phyloP scores from a whole-genome alignment of 768 basidiomycete genomes.

The Mycena rosella region DNA sequence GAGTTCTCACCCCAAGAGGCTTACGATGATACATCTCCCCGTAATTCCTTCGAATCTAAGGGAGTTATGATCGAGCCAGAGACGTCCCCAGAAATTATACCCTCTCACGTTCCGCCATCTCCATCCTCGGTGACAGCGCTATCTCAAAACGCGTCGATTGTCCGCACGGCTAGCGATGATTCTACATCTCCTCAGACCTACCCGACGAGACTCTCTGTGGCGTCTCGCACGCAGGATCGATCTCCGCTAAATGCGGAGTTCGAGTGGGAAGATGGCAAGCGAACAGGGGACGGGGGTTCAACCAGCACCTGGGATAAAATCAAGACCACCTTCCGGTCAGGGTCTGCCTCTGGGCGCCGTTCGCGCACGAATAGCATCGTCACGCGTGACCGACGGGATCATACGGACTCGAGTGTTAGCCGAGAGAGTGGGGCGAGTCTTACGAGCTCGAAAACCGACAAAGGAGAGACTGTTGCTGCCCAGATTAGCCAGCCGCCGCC shows the following conservation, averaged over 20 bases:
- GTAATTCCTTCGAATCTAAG: constrained; percentile 69
- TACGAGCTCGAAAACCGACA: constrained; percentile 72
- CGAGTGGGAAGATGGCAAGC: constrained; percentile 69
- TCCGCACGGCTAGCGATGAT: constrained; percentile 57
- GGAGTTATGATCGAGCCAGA: constrained; percentile 75
- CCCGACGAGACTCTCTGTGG: constrained; percentile 72
- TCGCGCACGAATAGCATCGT: constrained; percentile 85
- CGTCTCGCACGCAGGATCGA: constrained; percentile 73
- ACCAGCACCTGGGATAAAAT: constrained; percentile 80
- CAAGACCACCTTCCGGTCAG: constrained; percentile 75
- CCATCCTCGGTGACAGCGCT: constrained; percentile 62
- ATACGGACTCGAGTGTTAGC: constrained; percentile 80
- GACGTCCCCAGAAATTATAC: constrained; percentile 64
- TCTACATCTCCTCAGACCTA: constrained; percentile 68
- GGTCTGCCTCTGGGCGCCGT: constrained; percentile 77
- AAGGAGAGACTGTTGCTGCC: constrained; percentile 56
- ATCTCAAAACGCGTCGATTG: constrained; percentile 53
- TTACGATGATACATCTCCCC: constrained; percentile 66
- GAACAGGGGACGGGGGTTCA: constrained; percentile 65
- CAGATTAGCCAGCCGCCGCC: constrained; percentile 52
- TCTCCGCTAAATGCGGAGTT: constrained; percentile 66
- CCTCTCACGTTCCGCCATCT: constrained; percentile 61
- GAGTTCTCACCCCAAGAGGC: constrained; percentile 60
- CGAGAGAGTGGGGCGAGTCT: constrained; percentile 83
- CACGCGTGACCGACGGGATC: constrained; percentile 73